Conservation (phyloP, 768 basidiomycete genomes). For the Xerocomus brunneocitrinus region DNA sequence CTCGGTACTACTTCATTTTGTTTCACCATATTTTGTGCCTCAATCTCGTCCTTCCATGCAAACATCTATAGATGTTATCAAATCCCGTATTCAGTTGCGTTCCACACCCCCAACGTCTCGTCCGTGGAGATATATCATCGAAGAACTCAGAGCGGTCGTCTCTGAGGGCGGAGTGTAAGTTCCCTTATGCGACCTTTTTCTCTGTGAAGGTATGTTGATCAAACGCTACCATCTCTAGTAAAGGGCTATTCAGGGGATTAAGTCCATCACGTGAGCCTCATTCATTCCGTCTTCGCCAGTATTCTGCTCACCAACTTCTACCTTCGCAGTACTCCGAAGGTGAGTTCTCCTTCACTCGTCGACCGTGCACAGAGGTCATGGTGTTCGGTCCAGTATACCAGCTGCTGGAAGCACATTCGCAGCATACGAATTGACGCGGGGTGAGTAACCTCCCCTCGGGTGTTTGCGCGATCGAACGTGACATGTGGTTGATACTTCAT, state of each 20-base stretch:
- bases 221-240: slow-evolving; percentile 19
- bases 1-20: slow-evolving; percentile 44
- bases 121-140: slow-evolving; percentile 70
- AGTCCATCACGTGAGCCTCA: slow-evolving; percentile 63
- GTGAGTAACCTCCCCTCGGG: slow-evolving; percentile 32
- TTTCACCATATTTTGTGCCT: background rate
- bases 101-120: slow-evolving; percentile 66
- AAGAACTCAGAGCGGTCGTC: slow-evolving; percentile 64
- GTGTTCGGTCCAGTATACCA: slow-evolving; percentile 57
- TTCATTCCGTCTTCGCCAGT: background rate
- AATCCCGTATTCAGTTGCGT: slow-evolving; percentile 84
- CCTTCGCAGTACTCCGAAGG: slow-evolving; percentile 57
- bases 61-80: slow-evolving; percentile 66
- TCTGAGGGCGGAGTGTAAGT: slow-evolving; percentile 71
- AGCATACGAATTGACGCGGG: slow-evolving; percentile 80
- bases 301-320: background rate
- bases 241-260: slow-evolving; percentile 68
- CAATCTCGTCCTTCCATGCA: background rate
- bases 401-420: slow-evolving; percentile 90
- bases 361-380: background rate
- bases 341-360: slow-evolving; percentile 11
- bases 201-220: background rate
- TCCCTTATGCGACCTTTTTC: background rate
- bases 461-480: background rate
- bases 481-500: background rate